phyloP scores from a whole-genome alignment of 2,329 filamentous ascomycete species.

The Periconia sp. region DNA sequence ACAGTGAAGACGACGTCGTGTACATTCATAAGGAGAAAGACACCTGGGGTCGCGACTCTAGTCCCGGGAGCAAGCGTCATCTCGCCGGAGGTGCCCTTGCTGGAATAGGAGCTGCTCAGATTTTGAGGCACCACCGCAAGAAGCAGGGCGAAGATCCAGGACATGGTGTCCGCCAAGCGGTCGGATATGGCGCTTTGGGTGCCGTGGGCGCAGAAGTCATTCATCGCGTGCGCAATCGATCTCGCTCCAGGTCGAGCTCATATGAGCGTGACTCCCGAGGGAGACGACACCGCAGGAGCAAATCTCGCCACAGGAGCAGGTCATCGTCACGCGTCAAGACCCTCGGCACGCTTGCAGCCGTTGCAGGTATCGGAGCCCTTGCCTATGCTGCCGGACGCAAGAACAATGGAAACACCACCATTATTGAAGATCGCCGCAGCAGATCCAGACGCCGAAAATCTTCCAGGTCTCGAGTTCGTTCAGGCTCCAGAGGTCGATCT shows the following conservation, averaged over 20 bases:
- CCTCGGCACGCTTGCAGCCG: slow-evolving; percentile 60
- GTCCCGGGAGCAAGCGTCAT: slow-evolving; percentile 57
- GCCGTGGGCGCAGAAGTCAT: slow-evolving; percentile 63
- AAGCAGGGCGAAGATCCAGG: slow-evolving; percentile 57
- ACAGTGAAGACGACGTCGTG: slow-evolving; percentile 64
- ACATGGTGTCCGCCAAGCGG: slow-evolving; percentile 53
- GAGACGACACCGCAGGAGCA: slow-evolving; percentile 26
- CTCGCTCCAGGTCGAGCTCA: slow-evolving; percentile 42
- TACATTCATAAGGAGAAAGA: slow-evolving; percentile 59
- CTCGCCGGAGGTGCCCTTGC: slow-evolving; percentile 64
- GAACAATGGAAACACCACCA: slow-evolving; percentile 49
- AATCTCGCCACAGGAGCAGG: slow-evolving; percentile 31
- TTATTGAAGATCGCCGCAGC: slow-evolving; percentile 51
- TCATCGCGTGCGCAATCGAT: slow-evolving; percentile 52
- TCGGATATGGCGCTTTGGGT: slow-evolving; percentile 63
- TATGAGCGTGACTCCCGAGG: slow-evolving; percentile 27
- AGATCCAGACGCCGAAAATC: slow-evolving; percentile 48
- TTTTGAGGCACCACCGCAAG: slow-evolving; percentile 61
- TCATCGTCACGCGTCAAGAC: slow-evolving; percentile 51
- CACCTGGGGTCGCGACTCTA: slow-evolving; percentile 42
- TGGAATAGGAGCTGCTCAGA: slow-evolving; percentile 62
- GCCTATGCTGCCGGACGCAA: slow-evolving; percentile 55
- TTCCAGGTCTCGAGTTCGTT: slow-evolving; percentile 36
- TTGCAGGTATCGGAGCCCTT: slow-evolving; percentile 62
- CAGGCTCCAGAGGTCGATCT: slow-evolving; percentile 28